These are phyloP conservation scores for Leccinum fuscescens DNA, from an alignment of 1,284 basidiomycete genomes.

Conservation along the genomic window DNA sequence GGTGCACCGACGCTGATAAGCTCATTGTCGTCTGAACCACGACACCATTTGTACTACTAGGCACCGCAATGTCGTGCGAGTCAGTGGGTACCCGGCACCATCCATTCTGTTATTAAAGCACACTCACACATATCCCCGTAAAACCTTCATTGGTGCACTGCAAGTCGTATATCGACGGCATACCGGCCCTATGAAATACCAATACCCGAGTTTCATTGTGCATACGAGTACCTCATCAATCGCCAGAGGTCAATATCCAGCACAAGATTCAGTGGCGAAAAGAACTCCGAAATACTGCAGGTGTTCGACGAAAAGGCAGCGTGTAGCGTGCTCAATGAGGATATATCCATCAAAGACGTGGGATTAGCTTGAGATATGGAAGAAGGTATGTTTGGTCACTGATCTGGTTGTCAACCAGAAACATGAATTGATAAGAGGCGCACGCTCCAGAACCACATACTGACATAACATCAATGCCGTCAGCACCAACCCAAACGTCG, in stretches of 20 bases:
- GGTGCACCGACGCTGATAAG: too few species aligned
- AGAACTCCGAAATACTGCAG: slow-evolving; percentile 40
- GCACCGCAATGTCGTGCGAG: too few species aligned
- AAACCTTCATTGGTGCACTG: slow-evolving; percentile 38
- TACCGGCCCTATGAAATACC: slow-evolving; percentile 40
- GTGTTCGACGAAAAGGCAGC: slow-evolving; percentile 47
- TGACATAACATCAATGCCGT: background rate
- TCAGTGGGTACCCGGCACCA: slow-evolving; percentile 2
- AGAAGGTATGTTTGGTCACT: slow-evolving; percentile 45
- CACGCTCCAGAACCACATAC: slow-evolving; percentile 77
- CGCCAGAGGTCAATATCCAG: slow-evolving; percentile 59
- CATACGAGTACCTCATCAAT: slow-evolving; percentile 38
- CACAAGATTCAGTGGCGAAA: slow-evolving; percentile 52
- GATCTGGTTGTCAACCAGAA: slow-evolving; percentile 12
- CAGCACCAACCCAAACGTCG: slow-evolving; percentile 1
- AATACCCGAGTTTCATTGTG: background rate
- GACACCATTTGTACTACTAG: slow-evolving; percentile 24
- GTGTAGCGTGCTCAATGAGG: slow-evolving; percentile 52
- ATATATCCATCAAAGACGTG: slow-evolving; percentile 46
- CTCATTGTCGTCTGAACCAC: too few species aligned
- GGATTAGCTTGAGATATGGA: slow-evolving; percentile 39
- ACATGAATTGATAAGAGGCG: slow-evolving; percentile 27
- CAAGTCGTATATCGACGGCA: slow-evolving; percentile 35
- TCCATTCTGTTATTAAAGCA: background rate
- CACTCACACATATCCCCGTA: slow-evolving; percentile 42